Base-by-base conservation (phyloP, 352 stramenopile species). In the Peronosclerospora sorghi region DNA sequence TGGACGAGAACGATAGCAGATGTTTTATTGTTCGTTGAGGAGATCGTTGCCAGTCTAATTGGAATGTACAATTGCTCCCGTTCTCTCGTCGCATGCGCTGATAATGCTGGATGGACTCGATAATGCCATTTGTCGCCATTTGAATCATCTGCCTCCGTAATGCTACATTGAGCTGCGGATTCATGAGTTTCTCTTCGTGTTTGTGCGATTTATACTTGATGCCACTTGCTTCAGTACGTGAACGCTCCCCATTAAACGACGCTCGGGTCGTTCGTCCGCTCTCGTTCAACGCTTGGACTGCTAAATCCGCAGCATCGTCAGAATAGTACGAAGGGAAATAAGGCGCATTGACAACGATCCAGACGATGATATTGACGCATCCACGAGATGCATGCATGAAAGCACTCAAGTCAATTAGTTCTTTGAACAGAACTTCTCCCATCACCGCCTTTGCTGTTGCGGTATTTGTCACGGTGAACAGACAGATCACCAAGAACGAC, bases 91-190 rank as follows among this genome's bases (percentile, higher is more conserved):
- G 63, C 35, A 83, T 71, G 0, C 68, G 64, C 42, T 89, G 80
- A 44, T 81, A 85, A 34, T 89, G 76, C 43, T 90, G 64, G 14
- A 94, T 65, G 0, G 83, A 88, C 48, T 90, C 74, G 32, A 92
- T 78, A 43, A 95, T 95, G 0, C 83, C 84, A 0, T 74, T 82
- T 13, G 83, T 95, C 2, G 84, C 80, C 73, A 93, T 89, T 37
- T 88, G 74, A 44, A 95, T 86, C 62, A 95, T 89, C 46, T 95
- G 79, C 26, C 65, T 73, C 17, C 79, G 65, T 19, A 95, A 57
- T 1, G 81, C 83, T 2, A 71, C 62, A 54, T 95, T 95, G 4
- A 95, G 65, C 43, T 95, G 76, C 4, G 83, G 83, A 18, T 87
- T 85, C 40, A 89, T 75, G 1, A 83, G 27, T 35, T 54, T 56